These are phyloP conservation scores for Camillea tinctor DNA, from an alignment of 2,329 filamentous ascomycete genomes.

Conservation along the genomic window DNA sequence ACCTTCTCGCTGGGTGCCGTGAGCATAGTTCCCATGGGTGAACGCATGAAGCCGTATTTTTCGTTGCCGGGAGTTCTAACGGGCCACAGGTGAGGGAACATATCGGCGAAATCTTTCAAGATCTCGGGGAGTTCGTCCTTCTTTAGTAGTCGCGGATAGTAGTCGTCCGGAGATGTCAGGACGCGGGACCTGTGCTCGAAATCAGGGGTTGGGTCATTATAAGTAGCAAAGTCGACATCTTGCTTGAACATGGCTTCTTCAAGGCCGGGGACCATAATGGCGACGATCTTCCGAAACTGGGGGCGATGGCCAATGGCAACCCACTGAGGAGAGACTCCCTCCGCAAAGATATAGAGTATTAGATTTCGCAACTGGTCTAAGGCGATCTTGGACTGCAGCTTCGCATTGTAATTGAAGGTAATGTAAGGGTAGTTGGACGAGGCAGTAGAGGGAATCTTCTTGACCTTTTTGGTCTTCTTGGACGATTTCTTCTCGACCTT, in stretches of 20 bases:
- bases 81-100: conserved; percentile 89
- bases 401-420: conserved; percentile 54
- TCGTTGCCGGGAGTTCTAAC: conserved; percentile 85
- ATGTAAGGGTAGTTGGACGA: conserved; percentile 60
- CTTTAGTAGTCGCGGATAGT: conserved; percentile 55
- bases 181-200: conserved; percentile 34
- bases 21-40: conserved; percentile 81
- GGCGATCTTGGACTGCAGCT: conserved; percentile 61
- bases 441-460: conserved; percentile 58
- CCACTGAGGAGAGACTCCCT: conserved; percentile 65
- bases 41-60: conserved; percentile 76
- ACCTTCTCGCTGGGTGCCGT: conserved; percentile 68
- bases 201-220: conserved; percentile 37
- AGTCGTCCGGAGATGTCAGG: conserved; percentile 55
- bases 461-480: conserved; percentile 51
- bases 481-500: conserved; percentile 47
- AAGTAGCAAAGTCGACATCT: conserved; percentile 47
- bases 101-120: conserved; percentile 68
- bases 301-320: conserved; percentile 61
- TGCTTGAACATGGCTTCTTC: conserved; percentile 87
- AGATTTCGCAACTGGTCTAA: conserved; percentile 63
- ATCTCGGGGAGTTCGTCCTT: conserved; percentile 51
- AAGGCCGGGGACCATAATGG: conserved; percentile 87
- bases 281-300: conserved; percentile 75
- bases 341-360: conserved; percentile 65